phyloP scores from a whole-genome alignment of 2,329 filamentous ascomycete genomes.

The Fusarium staphyleae region DNA sequence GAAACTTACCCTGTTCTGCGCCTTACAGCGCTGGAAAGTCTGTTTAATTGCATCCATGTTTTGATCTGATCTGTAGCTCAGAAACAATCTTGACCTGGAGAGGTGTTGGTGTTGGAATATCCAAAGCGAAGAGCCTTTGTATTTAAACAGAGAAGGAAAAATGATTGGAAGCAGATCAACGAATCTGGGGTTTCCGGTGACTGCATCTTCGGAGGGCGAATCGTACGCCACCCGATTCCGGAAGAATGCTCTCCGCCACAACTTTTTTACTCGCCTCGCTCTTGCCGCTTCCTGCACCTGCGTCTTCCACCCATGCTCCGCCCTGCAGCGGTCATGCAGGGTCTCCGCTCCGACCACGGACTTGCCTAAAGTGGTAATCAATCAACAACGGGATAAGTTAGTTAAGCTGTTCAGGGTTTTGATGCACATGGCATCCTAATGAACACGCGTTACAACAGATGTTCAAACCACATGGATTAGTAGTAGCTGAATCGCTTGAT shows the following conservation, averaged over 20 bases:
- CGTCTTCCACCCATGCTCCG: slow-evolving; percentile 33
- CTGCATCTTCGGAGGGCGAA: slow-evolving; percentile 13
- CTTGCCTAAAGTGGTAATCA: slow-evolving; percentile 41
- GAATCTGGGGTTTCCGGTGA: slow-evolving; percentile 4
- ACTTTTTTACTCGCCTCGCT: slow-evolving; percentile 28
- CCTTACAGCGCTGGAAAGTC: slow-evolving; percentile 67
- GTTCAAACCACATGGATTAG: background rate
- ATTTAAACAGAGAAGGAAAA: slow-evolving; percentile 16
- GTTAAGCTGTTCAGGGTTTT: slow-evolving; percentile 19
- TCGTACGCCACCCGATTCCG: slow-evolving; percentile 42
- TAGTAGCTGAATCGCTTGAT: background rate
- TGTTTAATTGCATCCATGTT: slow-evolving; percentile 65
- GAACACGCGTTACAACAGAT: slow-evolving; percentile 6
- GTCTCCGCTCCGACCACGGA: slow-evolving; percentile 35
- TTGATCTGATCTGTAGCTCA: slow-evolving; percentile 12
- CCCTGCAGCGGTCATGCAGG: slow-evolving; percentile 31
- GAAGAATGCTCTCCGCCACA: slow-evolving; percentile 43
- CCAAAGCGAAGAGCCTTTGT: slow-evolving; percentile 8
- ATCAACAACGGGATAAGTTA: slow-evolving; percentile 12
- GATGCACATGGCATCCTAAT: slow-evolving; percentile 6
- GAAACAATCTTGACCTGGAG: background rate
- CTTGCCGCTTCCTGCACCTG: slow-evolving; percentile 34
- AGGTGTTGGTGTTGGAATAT: background rate
- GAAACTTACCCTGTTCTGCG: slow-evolving; percentile 61
- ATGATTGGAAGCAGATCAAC: slow-evolving; percentile 13